These are phyloP conservation scores for Aspergillus transmontanensis DNA, from an alignment of 2,329 filamentous ascomycete genomes.

Conservation along the genomic window DNA sequence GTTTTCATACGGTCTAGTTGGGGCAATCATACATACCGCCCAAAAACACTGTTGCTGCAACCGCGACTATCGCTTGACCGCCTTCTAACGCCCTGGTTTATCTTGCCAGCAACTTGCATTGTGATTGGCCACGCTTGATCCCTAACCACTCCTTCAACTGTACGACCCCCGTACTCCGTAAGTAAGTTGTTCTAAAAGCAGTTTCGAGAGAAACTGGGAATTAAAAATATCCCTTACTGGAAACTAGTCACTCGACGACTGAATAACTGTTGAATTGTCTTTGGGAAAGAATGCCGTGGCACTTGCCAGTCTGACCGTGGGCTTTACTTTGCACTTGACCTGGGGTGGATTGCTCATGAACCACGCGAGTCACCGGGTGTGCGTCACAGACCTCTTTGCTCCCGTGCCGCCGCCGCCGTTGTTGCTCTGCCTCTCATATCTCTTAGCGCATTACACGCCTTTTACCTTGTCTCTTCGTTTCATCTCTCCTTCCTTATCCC, in stretches of 20 bases:
- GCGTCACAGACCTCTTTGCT: slow-evolving; percentile 41
- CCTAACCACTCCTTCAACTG: not conserved
- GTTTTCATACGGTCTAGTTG: not conserved
- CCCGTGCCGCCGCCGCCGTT: slow-evolving; percentile 9
- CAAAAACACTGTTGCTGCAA: not conserved
- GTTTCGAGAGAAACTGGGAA: not conserved
- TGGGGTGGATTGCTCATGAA: slow-evolving; percentile 18
- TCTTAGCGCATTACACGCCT: slow-evolving; percentile 1
- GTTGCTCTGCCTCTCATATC: slow-evolving; percentile 15
- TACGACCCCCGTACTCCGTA: not conserved
- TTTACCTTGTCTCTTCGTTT: slow-evolving; percentile 15
- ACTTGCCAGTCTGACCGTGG: not conserved
- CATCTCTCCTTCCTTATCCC: slow-evolving; percentile 20
- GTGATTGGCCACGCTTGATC: not conserved
- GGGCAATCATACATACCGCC: not conserved
- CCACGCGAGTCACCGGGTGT: slow-evolving; percentile 45
- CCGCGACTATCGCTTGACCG: not conserved
- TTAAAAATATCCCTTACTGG: slow-evolving; percentile 6
- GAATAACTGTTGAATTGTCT: not conserved
- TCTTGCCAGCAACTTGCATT: not conserved
- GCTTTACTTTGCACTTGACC: slow-evolving; percentile 6
- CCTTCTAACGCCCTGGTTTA: slow-evolving; percentile 1
- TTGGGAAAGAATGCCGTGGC: slow-evolving; percentile 3
- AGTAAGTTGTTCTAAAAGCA: not conserved
- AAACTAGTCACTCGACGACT: not conserved